Evolutionary conservation across 352 stramenopile species (phyloP).

Genomic region (Phytophthora niederhauseri): DNA sequence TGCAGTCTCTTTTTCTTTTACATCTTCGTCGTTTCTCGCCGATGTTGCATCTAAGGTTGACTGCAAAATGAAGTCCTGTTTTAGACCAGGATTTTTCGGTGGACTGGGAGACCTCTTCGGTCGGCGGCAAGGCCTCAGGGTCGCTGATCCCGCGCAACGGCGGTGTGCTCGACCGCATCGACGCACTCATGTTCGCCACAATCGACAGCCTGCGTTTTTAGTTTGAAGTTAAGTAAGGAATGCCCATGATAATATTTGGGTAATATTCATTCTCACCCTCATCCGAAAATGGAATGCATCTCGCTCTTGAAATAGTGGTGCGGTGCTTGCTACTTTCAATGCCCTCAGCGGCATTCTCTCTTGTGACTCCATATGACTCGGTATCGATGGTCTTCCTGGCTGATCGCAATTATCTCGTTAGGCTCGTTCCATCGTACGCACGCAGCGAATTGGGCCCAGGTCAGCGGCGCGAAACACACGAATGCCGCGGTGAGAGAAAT

Average conservation of each 20-base stretch:
- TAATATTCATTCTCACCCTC: too few relatives aligned
- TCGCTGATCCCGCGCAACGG: too few relatives aligned
- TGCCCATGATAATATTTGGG: too few relatives aligned
- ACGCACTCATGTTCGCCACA: conserved; percentile 93
- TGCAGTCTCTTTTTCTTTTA: too few relatives aligned
- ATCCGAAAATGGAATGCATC: neutral
- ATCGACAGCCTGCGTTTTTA: conserved; percentile 21
- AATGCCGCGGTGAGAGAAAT: conserved; percentile 57
- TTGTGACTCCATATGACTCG: conserved; percentile 6
- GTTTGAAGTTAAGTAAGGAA: too few relatives aligned
- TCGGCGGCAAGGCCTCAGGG: too few relatives aligned
- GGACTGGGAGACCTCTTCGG: too few relatives aligned
- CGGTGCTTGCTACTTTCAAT: neutral
- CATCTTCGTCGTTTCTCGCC: too few relatives aligned
- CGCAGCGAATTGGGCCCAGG: conserved; percentile 71
- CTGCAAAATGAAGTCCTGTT: too few relatives aligned
- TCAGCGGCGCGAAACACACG: conserved; percentile 63
- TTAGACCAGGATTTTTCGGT: too few relatives aligned
- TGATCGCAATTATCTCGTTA: conserved; percentile 7
- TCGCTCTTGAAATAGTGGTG: conserved; percentile 13
- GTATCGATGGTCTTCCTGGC: conserved; percentile 7
- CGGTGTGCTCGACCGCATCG: conserved; percentile 93
- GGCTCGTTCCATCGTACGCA: neutral
- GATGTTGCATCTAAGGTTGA: too few relatives aligned
- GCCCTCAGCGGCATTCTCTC: neutral